Percentiles rank a stretch among this genome's conserved stretches.
phyloP scores from a whole-genome alignment of 1,139 yeast genomes.

The Suhomyces yuchorum region DNA sequence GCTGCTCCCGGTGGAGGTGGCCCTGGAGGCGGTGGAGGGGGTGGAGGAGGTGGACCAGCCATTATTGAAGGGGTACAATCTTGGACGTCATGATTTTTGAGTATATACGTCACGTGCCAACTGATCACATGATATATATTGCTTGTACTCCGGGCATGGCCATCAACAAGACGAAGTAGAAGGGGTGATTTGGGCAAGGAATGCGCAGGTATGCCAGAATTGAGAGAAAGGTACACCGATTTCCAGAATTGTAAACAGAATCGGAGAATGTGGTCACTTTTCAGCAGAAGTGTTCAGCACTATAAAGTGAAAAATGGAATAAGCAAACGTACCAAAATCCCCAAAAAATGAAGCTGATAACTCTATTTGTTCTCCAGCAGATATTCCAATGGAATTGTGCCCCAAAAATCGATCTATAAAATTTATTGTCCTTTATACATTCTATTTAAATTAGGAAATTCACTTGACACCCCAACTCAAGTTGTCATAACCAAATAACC shows the following conservation, averaged over 20 bases:
- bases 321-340: too few species aligned
- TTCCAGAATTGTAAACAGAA: too few species aligned
- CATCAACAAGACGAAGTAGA: too few species aligned
- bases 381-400: too few species aligned
- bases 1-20: conserved; percentile 12
- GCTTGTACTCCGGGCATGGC: neutral
- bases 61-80: conserved; percentile 10
- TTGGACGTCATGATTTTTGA: neutral
- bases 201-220: too few species aligned
- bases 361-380: too few species aligned
- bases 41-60: conserved; percentile 29
- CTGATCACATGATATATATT: neutral
- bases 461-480: conserved; percentile 51
- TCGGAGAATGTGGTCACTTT: too few species aligned
- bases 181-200: too few species aligned
- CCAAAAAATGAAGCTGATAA: too few species aligned
- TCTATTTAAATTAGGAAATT: neutral
- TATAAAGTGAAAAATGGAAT: too few species aligned
- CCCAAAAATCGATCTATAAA: neutral
- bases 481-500: conserved; percentile 89
- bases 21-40: conserved; percentile 19
- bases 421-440: neutral
- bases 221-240: too few species aligned
- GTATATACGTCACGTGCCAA: neutral
- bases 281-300: too few species aligned